phyloP scores from a whole-genome alignment of 1,284 basidiomycete genomes.

The Moesziomyces antarcticus region DNA sequence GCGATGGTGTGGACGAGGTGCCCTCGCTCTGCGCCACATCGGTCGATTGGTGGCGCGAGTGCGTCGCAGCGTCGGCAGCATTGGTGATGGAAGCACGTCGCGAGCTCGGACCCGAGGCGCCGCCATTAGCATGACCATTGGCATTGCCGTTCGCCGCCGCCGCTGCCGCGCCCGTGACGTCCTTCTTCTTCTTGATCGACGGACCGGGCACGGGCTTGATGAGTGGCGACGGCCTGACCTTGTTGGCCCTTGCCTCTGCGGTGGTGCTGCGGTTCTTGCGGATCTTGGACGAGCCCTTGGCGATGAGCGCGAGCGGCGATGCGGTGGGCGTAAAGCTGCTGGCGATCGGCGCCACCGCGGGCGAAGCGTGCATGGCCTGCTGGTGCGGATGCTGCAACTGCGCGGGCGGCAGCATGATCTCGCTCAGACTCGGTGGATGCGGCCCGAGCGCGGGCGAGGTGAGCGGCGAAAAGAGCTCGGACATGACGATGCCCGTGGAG shows the following conservation, averaged over 20 bases:
- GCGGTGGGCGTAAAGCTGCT: conserved; percentile 54
- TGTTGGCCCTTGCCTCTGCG: conserved; percentile 56
- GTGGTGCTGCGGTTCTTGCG: conserved; percentile 59
- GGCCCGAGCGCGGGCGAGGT: conserved; percentile 74
- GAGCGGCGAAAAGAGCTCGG: conserved; percentile 73
- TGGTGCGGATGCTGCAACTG: conserved; percentile 64
- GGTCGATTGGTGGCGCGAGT: conserved; percentile 44
- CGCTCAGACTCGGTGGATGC: conserved; percentile 53
- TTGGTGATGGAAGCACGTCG: conserved; percentile 25
- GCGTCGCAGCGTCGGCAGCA: conserved; percentile 4
- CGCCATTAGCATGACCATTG: conserved; percentile 8
- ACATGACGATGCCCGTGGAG: conserved; percentile 65
- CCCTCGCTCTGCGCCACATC: conserved; percentile 58
- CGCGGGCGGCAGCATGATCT: conserved; percentile 53
- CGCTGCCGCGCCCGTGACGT: conserved; percentile 2
- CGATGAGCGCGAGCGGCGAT: conserved; percentile 50
- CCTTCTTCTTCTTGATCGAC: conserved; percentile 43
- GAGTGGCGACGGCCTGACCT: conserved; percentile 62
- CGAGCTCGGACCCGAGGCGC: conserved; percentile 20
- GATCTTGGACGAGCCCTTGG: conserved; percentile 47
- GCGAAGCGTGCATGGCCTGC: conserved; percentile 35
- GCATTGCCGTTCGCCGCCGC: conserved; percentile 23
- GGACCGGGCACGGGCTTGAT: conserved; percentile 60
- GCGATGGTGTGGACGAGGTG: conserved; percentile 59
- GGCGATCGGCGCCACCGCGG: conserved; percentile 27